Percentiles rank a stretch among this genome's conserved stretches.
Conservation (phyloP, 2,329 filamentous ascomycete genomes). For the Xylariaceae sp. region DNA sequence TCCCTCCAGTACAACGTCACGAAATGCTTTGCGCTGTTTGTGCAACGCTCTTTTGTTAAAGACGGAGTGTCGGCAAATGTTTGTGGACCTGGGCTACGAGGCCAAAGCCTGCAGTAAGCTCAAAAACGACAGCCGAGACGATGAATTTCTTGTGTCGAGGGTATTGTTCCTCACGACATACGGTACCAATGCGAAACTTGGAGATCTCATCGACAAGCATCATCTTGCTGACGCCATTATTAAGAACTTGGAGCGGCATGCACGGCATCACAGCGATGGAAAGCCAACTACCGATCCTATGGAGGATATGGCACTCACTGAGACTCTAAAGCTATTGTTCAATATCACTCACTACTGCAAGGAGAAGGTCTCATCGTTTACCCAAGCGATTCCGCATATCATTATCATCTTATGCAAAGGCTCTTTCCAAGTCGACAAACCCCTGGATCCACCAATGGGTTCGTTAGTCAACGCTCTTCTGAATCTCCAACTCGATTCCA, state of each 20-base stretch:
- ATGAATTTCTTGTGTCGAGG: slow-evolving; percentile 80
- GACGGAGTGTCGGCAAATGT: slow-evolving; percentile 61
- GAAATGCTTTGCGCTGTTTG: slow-evolving; percentile 73
- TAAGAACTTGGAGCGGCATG: slow-evolving; percentile 66
- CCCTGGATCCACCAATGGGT: slow-evolving; percentile 67
- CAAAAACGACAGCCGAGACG: slow-evolving; percentile 68
- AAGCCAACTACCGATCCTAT: slow-evolving; percentile 48
- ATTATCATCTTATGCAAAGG: slow-evolving; percentile 61
- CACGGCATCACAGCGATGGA: slow-evolving; percentile 37
- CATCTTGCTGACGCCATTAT: slow-evolving; percentile 63
- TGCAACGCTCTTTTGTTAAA: slow-evolving; percentile 78
- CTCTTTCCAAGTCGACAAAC: slow-evolving; percentile 54
- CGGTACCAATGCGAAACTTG: slow-evolving; percentile 62
- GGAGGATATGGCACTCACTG: slow-evolving; percentile 72
- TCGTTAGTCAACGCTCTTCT: slow-evolving; percentile 74
- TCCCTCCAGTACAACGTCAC: slow-evolving; percentile 56
- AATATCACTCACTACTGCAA: slow-evolving; percentile 76
- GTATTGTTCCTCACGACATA: slow-evolving; percentile 79
- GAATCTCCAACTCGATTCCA: slow-evolving; percentile 64
- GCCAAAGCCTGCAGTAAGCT: slow-evolving; percentile 64
- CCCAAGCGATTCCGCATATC: slow-evolving; percentile 62
- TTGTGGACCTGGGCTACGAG: slow-evolving; percentile 65
- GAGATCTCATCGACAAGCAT: slow-evolving; percentile 59
- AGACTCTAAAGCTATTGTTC: slow-evolving; percentile 84
- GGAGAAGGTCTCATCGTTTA: slow-evolving; percentile 57